These are phyloP conservation scores for Pittosporum tobira DNA, from an alignment of 129 eudicot genomes.

Conservation along the genomic window DNA sequence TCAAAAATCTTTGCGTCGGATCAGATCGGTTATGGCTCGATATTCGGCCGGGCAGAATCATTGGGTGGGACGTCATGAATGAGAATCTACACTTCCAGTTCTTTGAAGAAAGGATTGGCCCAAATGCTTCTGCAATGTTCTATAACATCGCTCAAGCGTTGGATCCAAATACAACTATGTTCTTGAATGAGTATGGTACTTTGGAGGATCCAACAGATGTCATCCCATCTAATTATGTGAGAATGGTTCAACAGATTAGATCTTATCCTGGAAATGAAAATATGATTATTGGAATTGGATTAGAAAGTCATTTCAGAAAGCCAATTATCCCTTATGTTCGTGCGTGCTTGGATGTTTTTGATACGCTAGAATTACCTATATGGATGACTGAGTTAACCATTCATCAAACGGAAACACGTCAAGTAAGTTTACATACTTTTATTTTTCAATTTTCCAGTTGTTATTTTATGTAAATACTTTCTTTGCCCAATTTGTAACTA, in stretches of 20 bases:
- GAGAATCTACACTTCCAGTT: slow-evolving; percentile 34
- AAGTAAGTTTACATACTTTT: too few species aligned
- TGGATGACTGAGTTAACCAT: too few species aligned
- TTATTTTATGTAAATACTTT: too few species aligned
- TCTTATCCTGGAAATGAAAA: slow-evolving; percentile 23
- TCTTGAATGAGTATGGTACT: slow-evolving; percentile 43
- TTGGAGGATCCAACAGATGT: slow-evolving; percentile 17
- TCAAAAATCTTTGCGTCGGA: not conserved
- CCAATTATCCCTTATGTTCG: too few species aligned
- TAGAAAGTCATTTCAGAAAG: too few species aligned
- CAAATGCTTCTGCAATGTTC: slow-evolving; percentile 18
- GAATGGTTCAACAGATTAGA: slow-evolving; percentile 18
- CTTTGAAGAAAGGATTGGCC: slow-evolving; percentile 23
- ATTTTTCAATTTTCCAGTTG: too few species aligned
- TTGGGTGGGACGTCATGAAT: slow-evolving; percentile 50
- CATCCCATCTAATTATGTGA: slow-evolving; percentile 20
- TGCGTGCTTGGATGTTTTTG: too few species aligned
- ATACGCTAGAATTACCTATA: too few species aligned
- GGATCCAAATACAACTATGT: slow-evolving; percentile 18
- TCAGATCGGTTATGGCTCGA: slow-evolving; percentile 19
- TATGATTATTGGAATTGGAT: slow-evolving; percentile 23
- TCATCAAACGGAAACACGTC: too few species aligned
- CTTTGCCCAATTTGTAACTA: too few species aligned
- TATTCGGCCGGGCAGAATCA: slow-evolving; percentile 27
- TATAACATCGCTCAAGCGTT: slow-evolving; percentile 18